Evolutionary conservation across 2,329 filamentous ascomycete species (phyloP).

Genomic region (Venturia effusa): DNA sequence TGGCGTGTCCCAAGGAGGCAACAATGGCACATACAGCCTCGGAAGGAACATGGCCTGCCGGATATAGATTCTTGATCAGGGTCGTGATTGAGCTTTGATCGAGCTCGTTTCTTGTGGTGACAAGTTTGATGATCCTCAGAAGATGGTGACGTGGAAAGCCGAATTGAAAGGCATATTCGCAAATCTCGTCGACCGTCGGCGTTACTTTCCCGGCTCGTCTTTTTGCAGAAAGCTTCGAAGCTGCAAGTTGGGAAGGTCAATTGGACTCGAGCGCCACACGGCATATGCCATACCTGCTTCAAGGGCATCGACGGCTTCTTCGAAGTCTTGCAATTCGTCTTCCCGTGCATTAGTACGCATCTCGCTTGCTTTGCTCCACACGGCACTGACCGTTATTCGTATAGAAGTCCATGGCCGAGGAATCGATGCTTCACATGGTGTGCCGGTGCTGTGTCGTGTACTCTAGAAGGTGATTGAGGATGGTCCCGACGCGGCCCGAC

Average conservation of each 20-base stretch:
- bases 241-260: constrained; percentile 15
- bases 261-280: constrained; percentile 8
- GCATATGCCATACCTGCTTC: constrained; percentile 22
- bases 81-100: constrained; percentile 64
- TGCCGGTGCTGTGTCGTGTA: neutral
- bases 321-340: constrained; percentile 10
- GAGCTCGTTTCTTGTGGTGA: constrained; percentile 56
- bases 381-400: neutral
- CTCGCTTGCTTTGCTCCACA: neutral
- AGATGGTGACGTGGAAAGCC: constrained; percentile 55
- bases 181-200: constrained; percentile 51
- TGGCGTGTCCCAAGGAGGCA: constrained; percentile 65
- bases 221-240: constrained; percentile 45
- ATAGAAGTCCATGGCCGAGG: neutral
- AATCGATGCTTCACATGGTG: neutral
- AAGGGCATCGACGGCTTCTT: constrained; percentile 25
- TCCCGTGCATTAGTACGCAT: neutral
- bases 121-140: constrained; percentile 51
- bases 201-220: constrained; percentile 53
- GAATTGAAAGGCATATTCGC: constrained; percentile 52
- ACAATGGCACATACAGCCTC: constrained; percentile 55
- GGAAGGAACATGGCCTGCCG: constrained; percentile 51
- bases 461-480: neutral
- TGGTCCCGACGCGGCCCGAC: neutral
- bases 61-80: constrained; percentile 66